A percentile compares a stretch with the other conserved stretches of the same genome.
Evolutionary conservation across 2,329 filamentous ascomycete species (phyloP).

Genomic region (Achaetomium macrosporum): DNA sequence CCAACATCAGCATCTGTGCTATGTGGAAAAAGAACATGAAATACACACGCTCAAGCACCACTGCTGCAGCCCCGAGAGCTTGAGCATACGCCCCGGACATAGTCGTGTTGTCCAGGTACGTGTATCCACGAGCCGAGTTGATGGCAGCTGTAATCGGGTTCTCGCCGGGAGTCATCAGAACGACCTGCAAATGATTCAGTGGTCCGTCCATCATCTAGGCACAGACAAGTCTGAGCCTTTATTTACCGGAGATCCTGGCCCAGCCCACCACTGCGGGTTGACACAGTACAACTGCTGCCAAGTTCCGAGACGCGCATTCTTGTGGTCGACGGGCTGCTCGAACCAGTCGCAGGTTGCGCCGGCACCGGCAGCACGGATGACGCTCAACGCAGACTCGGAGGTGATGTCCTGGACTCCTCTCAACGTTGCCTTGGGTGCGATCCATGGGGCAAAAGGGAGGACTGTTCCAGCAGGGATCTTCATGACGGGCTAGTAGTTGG

Average conservation of each 20-base stretch:
- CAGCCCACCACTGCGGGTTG: conserved; percentile 20
- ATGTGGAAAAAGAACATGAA: not conserved
- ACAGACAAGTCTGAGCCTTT: not conserved
- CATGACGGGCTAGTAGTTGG: conserved; percentile 6
- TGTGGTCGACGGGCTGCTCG: conserved; percentile 23
- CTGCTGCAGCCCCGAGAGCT: conserved; percentile 17
- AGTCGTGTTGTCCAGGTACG: conserved; percentile 22
- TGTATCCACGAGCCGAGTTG: conserved; percentile 13
- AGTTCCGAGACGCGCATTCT: conserved; percentile 15
- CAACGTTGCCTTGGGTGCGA: conserved; percentile 15
- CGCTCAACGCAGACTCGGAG: conserved; percentile 4
- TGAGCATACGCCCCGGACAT: conserved; percentile 19
- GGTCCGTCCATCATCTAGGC: not conserved
- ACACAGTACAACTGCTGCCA: conserved; percentile 25
- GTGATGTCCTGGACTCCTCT: conserved; percentile 7
- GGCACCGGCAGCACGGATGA: conserved; percentile 9
- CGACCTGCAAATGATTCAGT: conserved; percentile 9
- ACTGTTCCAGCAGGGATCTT: conserved; percentile 14
- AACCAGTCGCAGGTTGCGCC: conserved; percentile 19
- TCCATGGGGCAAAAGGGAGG: conserved; percentile 18
- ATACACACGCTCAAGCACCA: conserved; percentile 22
- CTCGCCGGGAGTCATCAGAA: conserved; percentile 22
- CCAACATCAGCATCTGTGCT: not conserved
- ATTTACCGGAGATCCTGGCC: conserved; percentile 20
- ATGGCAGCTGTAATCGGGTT: conserved; percentile 11